A percentile compares a stretch with the other conserved stretches of the same genome.
These are phyloP conservation scores for Kodamaea ohmeri DNA, from an alignment of 1,139 yeast genomes.

Conservation along the genomic window DNA sequence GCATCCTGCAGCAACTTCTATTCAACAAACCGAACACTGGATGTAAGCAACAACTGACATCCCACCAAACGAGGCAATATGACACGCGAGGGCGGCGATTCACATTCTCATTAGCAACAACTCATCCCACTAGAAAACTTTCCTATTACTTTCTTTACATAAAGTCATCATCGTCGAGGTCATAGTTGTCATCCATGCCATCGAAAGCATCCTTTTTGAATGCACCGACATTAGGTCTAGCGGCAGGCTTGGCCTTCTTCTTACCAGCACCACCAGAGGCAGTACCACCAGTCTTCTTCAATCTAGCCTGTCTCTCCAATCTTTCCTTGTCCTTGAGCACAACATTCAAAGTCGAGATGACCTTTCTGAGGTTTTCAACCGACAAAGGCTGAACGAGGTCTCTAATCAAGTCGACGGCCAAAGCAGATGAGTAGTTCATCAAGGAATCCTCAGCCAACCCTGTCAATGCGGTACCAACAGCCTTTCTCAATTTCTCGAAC, in stretches of 20 bases:
- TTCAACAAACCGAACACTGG: no score
- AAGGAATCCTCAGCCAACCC: constrained; percentile 60
- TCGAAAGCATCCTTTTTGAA: constrained; percentile 77
- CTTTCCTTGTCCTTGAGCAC: constrained; percentile 81
- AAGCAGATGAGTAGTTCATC: constrained; percentile 66
- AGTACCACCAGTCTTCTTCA: constrained; percentile 78
- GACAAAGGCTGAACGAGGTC: constrained; percentile 79
- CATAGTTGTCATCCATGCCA: constrained; percentile 48
- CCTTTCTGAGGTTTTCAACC: constrained; percentile 81
- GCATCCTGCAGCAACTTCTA: no score
- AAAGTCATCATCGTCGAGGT: constrained; percentile 77
- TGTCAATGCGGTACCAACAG: constrained; percentile 65
- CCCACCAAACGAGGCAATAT: no score
- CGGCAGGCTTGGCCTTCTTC: constrained; percentile 81
- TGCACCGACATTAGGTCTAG: constrained; percentile 71
- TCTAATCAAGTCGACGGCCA: constrained; percentile 83
- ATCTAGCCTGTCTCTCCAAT: constrained; percentile 81
- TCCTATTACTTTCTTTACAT: constrained; percentile 50
- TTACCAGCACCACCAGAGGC: constrained; percentile 94
- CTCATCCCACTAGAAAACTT: neutral
- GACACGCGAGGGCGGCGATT: no score
- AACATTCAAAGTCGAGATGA: constrained; percentile 79
- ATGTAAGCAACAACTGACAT: no score
- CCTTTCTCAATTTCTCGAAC: constrained; percentile 79
- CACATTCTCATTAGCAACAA: neutral